Conservation (phyloP, 768 basidiomycete genomes). For the Naganishia onofrii region DNA sequence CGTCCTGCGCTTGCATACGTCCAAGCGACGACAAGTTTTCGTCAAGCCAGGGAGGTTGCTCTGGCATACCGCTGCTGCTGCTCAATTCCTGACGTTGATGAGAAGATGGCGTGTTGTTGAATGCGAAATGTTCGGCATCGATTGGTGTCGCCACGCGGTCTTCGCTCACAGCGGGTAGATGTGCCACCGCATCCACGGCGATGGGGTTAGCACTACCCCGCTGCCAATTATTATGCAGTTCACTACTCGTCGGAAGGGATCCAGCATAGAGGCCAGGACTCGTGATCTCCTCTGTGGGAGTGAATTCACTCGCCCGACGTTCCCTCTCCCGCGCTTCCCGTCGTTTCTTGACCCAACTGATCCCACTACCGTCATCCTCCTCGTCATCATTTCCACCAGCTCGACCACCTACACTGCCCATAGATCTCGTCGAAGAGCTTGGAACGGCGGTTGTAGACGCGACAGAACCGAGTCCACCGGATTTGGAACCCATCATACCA, state of each 20-base stretch:
- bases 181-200: background rate
- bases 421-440: background rate
- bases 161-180: constrained; percentile 14
- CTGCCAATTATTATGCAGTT: constrained; percentile 12
- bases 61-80: background rate
- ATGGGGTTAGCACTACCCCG: background rate
- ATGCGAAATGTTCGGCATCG: constrained; percentile 3
- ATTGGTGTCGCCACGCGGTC: constrained; percentile 10
- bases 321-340: constrained; percentile 58
- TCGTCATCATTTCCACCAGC: constrained; percentile 56
- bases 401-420: constrained; percentile 51
- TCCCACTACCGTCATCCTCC: constrained; percentile 78
- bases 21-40: background rate
- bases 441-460: background rate
- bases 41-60: background rate
- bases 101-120: background rate
- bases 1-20: constrained; percentile 29
- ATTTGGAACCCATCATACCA: constrained; percentile 32
- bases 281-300: background rate
- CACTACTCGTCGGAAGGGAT: constrained; percentile 7
- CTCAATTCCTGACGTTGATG: background rate
- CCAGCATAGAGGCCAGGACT: background rate
- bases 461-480: constrained; percentile 67
- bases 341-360: constrained; percentile 74
- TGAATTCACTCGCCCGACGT: constrained; percentile 55